Evolutionary conservation across 1,284 basidiomycete species (phyloP), one percentile per base, ranked within the genome.

Genomic region (Puccinia hordei): DNA sequence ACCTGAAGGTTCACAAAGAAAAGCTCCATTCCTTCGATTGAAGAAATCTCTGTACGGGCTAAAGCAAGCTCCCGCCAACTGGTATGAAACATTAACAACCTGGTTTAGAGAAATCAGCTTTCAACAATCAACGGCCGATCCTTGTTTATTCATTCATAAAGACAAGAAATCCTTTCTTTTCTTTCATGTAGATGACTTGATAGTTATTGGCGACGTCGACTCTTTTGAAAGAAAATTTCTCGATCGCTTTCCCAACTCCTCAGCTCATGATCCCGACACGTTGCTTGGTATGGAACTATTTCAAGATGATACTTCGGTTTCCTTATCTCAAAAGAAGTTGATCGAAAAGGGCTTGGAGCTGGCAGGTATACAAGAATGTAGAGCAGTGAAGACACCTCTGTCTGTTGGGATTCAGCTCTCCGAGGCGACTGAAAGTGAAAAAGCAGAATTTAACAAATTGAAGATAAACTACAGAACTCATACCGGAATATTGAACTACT

Each of bases 51-150:
- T 65, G 8, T 65, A 65, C 33, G n/a, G 61, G 2, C 61, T 65
- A 6, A 65, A 65, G 38, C 65, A 68, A 24, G 65, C 65, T 2
- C 65, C 65, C 9, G 65, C 35, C 8, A 68, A 68, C n/a, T 68
- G 65, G 65, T 68, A 46, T 12, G 38, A 68, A 0, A 68, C 65
- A 1, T 12, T 68, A 0, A 68, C 65, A 8, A 0, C 8, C 0
- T 68, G 65, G 65, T 49, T 68, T 44, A 24, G 2, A 3, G 38
- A 68, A 19, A 41, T 68, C 4, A n/a, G n/a, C 5, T 66, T 66
- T 27, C 2, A n/a, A 8, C 65, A 68, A 68, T 68, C 65, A 24
- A 44, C 44, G 5, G 17, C 65, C 13, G 38, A 68, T 46, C 65
- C 65, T 19, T 68, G 65, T 46, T 24, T 68, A 2, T 68, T 24